Evolutionary conservation across 345 rosid species (phyloP).

Genomic region (Triadica sebifera): DNA sequence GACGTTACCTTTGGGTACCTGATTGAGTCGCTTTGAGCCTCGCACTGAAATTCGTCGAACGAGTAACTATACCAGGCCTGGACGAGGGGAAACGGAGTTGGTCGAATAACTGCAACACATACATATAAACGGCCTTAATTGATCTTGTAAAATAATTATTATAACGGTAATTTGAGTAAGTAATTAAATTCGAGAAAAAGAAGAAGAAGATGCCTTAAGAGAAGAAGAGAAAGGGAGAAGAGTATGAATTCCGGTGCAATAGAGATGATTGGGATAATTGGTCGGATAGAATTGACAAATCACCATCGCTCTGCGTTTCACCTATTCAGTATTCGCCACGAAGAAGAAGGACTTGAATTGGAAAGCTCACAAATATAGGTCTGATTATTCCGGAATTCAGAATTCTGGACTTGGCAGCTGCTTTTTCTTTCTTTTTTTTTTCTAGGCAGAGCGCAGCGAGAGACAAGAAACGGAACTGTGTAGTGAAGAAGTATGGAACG

Average conservation of each 20-base stretch:
- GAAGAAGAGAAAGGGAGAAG: slow-evolving; percentile 3
- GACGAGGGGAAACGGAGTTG: slow-evolving; percentile 7
- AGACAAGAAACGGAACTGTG: background rate
- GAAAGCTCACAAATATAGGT: background rate
- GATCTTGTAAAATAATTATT: background rate
- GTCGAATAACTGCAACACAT: slow-evolving; percentile 9
- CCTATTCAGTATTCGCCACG: background rate
- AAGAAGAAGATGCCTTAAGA: slow-evolving; percentile 16
- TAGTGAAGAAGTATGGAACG: background rate
- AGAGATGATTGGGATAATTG: background rate
- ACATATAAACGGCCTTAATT: background rate
- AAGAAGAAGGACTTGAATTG: background rate
- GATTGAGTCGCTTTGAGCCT: slow-evolving; percentile 8
- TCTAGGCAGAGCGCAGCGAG: too few relatives aligned
- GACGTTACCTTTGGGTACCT: slow-evolving; percentile 16
- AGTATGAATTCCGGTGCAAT: background rate
- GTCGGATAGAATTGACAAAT: background rate
- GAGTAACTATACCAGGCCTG: background rate
- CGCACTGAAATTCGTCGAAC: background rate
- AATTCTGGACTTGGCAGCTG: background rate
- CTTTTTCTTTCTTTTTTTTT: too few relatives aligned
- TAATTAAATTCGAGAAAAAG: background rate
- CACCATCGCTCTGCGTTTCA: background rate
- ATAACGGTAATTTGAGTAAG: background rate
- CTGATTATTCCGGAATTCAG: background rate